Percentiles rank a stretch among this genome's conserved stretches.
Conservation (phyloP, 306 rosid species). For the Cicer yamashitae region DNA sequence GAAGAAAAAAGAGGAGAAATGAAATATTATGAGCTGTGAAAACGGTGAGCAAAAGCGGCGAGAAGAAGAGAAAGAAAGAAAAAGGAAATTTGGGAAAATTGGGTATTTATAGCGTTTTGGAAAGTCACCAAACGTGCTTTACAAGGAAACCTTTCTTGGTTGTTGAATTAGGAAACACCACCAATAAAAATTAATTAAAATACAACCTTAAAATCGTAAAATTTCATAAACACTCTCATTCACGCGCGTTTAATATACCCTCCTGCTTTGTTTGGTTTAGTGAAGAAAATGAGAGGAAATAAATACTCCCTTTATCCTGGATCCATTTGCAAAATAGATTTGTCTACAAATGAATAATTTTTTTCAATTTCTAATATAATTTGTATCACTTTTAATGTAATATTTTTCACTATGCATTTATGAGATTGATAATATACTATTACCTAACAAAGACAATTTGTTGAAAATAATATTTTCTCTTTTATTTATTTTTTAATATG, state of each 20-base stretch:
- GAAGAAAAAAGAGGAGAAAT: background rate
- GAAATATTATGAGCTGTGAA: constrained; percentile 28
- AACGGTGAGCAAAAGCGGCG: constrained; percentile 21
- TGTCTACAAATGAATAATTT: no score
- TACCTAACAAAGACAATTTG: no score
- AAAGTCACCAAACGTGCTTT: constrained; percentile 43
- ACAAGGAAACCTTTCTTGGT: constrained; percentile 49
- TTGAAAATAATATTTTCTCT: no score
- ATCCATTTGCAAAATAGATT: no score
- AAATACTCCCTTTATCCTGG: no score
- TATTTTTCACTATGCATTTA: no score
- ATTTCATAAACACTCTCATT: background rate
- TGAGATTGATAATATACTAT: rapidly evolving
- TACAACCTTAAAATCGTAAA: background rate
- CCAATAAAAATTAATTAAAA: constrained; percentile 30
- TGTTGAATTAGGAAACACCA: constrained; percentile 53
- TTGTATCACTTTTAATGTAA: no score
- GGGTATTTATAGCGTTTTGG: constrained; percentile 61
- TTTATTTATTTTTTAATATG: no score
- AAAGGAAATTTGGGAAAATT: background rate
- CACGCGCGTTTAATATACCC: constrained; percentile 12
- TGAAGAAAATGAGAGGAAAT: no score
- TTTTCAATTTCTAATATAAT: no score
- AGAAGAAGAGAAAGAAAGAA: constrained; percentile 9
- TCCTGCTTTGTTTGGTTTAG: background rate